These are phyloP conservation scores for Candida tetrigidarum DNA, from an alignment of 1,139 yeast genomes.

Conservation along the genomic window DNA sequence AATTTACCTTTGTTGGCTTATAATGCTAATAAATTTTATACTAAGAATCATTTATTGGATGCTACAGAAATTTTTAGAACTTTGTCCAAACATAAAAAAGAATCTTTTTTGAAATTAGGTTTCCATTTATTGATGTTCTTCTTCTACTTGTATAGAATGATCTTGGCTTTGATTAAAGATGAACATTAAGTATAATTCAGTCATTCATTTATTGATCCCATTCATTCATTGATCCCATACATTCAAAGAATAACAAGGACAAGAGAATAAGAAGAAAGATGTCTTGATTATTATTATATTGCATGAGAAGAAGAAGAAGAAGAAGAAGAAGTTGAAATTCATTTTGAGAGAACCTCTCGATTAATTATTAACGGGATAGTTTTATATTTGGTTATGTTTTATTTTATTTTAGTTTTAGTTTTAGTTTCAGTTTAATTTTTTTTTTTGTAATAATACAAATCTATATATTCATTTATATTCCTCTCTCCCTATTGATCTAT, in stretches of 20 bases:
- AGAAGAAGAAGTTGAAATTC: not conserved
- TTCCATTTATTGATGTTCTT: slow-evolving; percentile 92
- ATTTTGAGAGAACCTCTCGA: not conserved
- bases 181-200: slow-evolving; percentile 29
- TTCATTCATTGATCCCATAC: no score
- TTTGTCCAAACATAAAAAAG: slow-evolving; percentile 89
- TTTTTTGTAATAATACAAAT: slow-evolving; percentile 4
- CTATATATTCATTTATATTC: slow-evolving; percentile 1
- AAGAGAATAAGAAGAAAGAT: not conserved
- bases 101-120: slow-evolving; percentile 87
- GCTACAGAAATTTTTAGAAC: slow-evolving; percentile 99
- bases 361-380: slow-evolving; percentile 3
- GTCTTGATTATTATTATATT: no score
- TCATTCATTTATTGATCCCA: no score
- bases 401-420: not conserved
- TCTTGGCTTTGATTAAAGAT: slow-evolving; percentile 87
- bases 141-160: slow-evolving; percentile 96
- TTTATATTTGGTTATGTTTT: slow-evolving; percentile 1
- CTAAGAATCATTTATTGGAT: slow-evolving; percentile 86
- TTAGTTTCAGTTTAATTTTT: not conserved
- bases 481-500: not conserved
- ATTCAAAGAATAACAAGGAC: not conserved
- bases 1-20: slow-evolving; percentile 87
- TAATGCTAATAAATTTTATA: slow-evolving; percentile 73
- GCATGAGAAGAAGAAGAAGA: not conserved